Percentiles rank a stretch among this genome's conserved stretches.
Evolutionary conservation across 2,329 filamentous ascomycete species (phyloP).

Genomic region (Penicillium sclerotigenum): DNA sequence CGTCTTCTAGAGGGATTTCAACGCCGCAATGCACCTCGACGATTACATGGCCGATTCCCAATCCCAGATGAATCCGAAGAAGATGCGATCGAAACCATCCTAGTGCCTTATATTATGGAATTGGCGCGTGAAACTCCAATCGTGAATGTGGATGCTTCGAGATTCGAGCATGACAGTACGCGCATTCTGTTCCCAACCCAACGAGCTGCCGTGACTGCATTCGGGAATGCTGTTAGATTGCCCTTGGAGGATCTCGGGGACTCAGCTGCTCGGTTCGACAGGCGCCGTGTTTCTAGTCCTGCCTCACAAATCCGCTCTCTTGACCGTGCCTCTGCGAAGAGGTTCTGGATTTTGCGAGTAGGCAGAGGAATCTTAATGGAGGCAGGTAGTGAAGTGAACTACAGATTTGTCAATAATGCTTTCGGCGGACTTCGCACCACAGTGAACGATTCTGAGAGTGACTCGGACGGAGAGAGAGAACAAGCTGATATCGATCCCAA

Average conservation of each 20-base stretch:
- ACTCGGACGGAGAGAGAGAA: slow-evolving; percentile 44
- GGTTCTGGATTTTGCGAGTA: slow-evolving; percentile 60
- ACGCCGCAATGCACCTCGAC: slow-evolving; percentile 40
- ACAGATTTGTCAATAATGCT: slow-evolving; percentile 56
- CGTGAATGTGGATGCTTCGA: slow-evolving; percentile 56
- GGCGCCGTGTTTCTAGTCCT: slow-evolving; percentile 17
- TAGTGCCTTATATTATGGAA: slow-evolving; percentile 59
- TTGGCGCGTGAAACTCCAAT: slow-evolving; percentile 52
- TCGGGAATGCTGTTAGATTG: slow-evolving; percentile 52
- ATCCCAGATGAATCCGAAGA: slow-evolving; percentile 50
- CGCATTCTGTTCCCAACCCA: slow-evolving; percentile 54
- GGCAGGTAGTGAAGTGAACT: slow-evolving; percentile 55
- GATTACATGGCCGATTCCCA: slow-evolving; percentile 49
- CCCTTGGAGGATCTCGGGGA: slow-evolving; percentile 52
- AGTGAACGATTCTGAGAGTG: slow-evolving; percentile 32
- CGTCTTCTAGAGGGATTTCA: slow-evolving; percentile 58
- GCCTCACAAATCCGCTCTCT: slow-evolving; percentile 30
- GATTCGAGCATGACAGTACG: slow-evolving; percentile 56
- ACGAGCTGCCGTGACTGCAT: slow-evolving; percentile 55
- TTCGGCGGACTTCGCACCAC: slow-evolving; percentile 58
- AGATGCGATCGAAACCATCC: slow-evolving; percentile 53
- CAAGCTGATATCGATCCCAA: slow-evolving; percentile 50
- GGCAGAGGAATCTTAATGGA: slow-evolving; percentile 59
- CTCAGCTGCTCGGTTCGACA: slow-evolving; percentile 31
- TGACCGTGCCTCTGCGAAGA: slow-evolving; percentile 33